Evolutionary conservation across 768 basidiomycete species (phyloP).

Genomic region (Chalciporus sphaerocephalus): DNA sequence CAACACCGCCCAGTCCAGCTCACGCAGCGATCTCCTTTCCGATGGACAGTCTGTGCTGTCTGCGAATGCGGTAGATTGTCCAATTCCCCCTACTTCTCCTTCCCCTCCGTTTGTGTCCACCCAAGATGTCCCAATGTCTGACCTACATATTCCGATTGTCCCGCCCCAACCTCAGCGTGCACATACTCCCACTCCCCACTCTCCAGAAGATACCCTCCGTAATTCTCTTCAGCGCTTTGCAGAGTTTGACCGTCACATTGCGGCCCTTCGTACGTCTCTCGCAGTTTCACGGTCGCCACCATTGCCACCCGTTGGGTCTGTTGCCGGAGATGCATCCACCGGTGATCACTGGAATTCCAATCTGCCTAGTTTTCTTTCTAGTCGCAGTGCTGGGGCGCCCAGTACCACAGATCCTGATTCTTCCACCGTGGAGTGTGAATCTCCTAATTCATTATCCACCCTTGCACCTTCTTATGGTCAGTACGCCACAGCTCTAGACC

Average conservation of each 20-base stretch:
- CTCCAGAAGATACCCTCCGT: slow-evolving; percentile 38
- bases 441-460: slow-evolving; percentile 16
- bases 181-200: slow-evolving; percentile 11
- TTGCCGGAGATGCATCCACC: slow-evolving; percentile 14
- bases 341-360: slow-evolving; percentile 16
- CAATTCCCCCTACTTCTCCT: slow-evolving; percentile 20
- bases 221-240: slow-evolving; percentile 49
- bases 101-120: slow-evolving; percentile 39
- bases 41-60: slow-evolving; percentile 15
- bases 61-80: slow-evolving; percentile 14
- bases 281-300: slow-evolving; percentile 25
- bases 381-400: slow-evolving; percentile 2
- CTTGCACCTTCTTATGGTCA: slow-evolving; percentile 20
- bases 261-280: slow-evolving; percentile 42
- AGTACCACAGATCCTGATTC: slow-evolving; percentile 5
- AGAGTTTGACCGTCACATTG: slow-evolving; percentile 51
- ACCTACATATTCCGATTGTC: slow-evolving; percentile 27
- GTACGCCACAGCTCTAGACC: slow-evolving; percentile 13
- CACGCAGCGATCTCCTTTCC: slow-evolving; percentile 27
- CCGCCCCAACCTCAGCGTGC: slow-evolving; percentile 14
- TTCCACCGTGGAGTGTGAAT: slow-evolving; percentile 5
- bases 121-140: slow-evolving; percentile 51
- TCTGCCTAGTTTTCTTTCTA: slow-evolving; percentile 20
- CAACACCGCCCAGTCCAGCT: slow-evolving; percentile 34
- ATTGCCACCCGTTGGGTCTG: slow-evolving; percentile 24